Percentiles rank a stretch among this genome's conserved stretches.
Evolutionary conservation across 176 grass and related monocot genomes (phyloP).

Genomic region (Alloteropsis semialata): DNA sequence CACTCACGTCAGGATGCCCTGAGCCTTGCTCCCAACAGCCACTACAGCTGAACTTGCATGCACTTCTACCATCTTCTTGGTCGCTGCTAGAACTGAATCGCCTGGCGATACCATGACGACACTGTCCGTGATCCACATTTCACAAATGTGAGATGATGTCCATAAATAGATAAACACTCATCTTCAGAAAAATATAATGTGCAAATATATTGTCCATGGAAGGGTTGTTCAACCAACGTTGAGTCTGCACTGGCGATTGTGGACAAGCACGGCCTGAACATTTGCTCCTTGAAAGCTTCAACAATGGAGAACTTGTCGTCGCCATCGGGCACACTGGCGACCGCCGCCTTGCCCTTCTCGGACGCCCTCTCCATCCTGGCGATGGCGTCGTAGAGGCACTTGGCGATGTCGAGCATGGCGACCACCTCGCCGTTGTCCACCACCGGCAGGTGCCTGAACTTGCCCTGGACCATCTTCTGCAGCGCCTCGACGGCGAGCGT

Average conservation of each 20-base stretch:
- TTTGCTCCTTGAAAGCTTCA: constrained; percentile 62
- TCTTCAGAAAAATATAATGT: background rate
- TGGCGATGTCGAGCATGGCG: constrained; percentile 80
- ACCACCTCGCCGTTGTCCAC: constrained; percentile 93
- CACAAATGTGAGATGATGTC: background rate
- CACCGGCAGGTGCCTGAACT: constrained; percentile 81
- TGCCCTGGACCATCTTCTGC: constrained; percentile 83
- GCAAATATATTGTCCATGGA: background rate
- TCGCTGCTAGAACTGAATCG: constrained; percentile 58
- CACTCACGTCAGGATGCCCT: constrained; percentile 74
- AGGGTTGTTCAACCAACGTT: constrained; percentile 31
- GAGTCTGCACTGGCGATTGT: constrained; percentile 45
- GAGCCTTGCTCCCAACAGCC: constrained; percentile 47
- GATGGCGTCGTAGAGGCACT: constrained; percentile 78
- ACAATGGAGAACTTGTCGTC: constrained; percentile 48
- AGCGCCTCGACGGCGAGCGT: constrained; percentile 69
- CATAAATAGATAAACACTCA: background rate
- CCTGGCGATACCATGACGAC: constrained; percentile 49
- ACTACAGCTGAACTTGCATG: constrained; percentile 65
- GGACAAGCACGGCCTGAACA: constrained; percentile 65
- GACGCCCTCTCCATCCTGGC: constrained; percentile 61
- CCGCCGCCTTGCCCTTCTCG: constrained; percentile 64
- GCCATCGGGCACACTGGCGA: constrained; percentile 30
- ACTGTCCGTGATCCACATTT: constrained; percentile 20
- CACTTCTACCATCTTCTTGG: constrained; percentile 70